These are phyloP conservation scores for Paecilomyces dactylethromorphus DNA, from an alignment of 2,329 filamentous ascomycete genomes.

Conservation along the genomic window DNA sequence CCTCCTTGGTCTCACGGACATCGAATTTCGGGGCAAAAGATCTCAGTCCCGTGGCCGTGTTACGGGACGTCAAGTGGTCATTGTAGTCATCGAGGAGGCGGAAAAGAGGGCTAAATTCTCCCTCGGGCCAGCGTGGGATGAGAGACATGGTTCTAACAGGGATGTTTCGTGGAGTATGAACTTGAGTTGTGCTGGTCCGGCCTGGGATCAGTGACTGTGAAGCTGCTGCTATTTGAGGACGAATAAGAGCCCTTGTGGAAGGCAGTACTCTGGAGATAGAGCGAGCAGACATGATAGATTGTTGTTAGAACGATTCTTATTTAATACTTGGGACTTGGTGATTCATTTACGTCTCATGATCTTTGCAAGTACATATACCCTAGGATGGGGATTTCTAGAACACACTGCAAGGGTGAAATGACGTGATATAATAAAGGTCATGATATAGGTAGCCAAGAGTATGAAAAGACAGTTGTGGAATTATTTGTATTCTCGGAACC, in stretches of 20 bases:
- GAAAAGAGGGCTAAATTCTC: slow-evolving; percentile 31
- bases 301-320: not conserved
- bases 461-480: not conserved
- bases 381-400: not conserved
- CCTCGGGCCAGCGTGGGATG: slow-evolving; percentile 8
- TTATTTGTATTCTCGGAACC: not conserved
- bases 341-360: not conserved
- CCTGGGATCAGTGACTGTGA: not conserved
- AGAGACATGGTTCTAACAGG: slow-evolving; percentile 10
- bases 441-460: not conserved
- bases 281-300: not conserved
- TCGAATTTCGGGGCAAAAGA: slow-evolving; percentile 35
- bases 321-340: not conserved
- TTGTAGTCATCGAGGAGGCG: slow-evolving; percentile 31
- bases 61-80: slow-evolving; percentile 12
- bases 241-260: not conserved
- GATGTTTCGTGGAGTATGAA: not conserved
- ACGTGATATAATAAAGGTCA: not conserved
- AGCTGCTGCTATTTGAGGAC: not conserved
- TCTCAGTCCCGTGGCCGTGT: slow-evolving; percentile 10
- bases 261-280: not conserved
- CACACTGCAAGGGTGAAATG: not conserved
- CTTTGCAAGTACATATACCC: not conserved
- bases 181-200: not conserved
- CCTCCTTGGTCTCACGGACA: slow-evolving; percentile 32